Evolutionary conservation across 208 protist species (phyloP).

Genomic region (Leptomonas seymouri): DNA sequence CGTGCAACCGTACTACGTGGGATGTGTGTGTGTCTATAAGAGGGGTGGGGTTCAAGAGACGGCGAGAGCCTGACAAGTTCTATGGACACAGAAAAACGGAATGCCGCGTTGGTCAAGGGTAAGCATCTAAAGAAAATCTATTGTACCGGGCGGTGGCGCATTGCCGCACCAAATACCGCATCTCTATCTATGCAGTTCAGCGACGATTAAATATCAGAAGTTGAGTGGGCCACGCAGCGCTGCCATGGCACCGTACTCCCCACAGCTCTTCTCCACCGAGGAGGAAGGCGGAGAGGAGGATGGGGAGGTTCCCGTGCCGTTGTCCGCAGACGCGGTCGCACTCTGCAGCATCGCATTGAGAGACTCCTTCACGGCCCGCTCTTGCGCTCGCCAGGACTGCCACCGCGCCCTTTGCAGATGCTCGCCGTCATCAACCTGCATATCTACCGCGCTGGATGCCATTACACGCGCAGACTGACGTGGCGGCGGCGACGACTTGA

Average conservation of each 20-base stretch:
- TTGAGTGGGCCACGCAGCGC: constrained; percentile 8
- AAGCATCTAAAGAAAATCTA: too few relatives aligned
- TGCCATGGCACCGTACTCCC: background rate
- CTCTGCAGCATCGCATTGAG: constrained; percentile 22
- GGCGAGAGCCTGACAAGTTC: background rate
- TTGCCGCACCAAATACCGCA: background rate
- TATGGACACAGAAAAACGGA: too few relatives aligned
- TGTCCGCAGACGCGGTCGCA: background rate
- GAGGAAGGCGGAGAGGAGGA: background rate
- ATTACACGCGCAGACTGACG: background rate
- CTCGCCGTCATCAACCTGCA: background rate
- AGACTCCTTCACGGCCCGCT: constrained; percentile 26
- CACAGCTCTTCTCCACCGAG: background rate
- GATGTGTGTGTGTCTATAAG: background rate
- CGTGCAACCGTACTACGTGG: too few relatives aligned
- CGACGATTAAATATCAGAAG: too few relatives aligned
- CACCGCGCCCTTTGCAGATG: constrained; percentile 5
- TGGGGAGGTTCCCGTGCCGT: background rate
- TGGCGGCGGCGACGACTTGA: background rate
- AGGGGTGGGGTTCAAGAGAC: background rate
- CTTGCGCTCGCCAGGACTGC: constrained; percentile 23
- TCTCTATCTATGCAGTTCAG: too few relatives aligned
- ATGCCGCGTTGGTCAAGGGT: too few relatives aligned
- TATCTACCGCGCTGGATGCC: background rate
- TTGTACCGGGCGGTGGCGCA: too few relatives aligned